Conservation (phyloP, 2,329 filamentous ascomycete species). For the Xylariaceae sp. region DNA sequence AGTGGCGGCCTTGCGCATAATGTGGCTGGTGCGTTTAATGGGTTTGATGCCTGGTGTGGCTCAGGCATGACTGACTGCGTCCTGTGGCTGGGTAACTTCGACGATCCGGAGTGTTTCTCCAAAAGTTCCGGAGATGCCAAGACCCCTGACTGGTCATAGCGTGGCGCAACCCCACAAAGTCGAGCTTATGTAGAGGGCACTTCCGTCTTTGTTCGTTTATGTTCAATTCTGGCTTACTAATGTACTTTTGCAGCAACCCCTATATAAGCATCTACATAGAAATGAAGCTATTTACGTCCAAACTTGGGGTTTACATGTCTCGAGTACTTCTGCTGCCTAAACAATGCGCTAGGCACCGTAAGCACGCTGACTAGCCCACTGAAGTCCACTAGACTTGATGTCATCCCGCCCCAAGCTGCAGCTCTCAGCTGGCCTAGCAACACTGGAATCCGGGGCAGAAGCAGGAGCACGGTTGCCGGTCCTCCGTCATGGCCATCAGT, state of each 20-base stretch:
- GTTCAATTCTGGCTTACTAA: neutral
- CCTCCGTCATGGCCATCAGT: neutral
- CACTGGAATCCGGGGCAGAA: constrained; percentile 25
- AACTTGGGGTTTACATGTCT: no score
- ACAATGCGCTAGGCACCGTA: neutral
- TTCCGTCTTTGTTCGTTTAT: neutral
- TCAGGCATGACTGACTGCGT: neutral
- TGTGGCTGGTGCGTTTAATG: constrained; percentile 3
- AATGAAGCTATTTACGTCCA: no score
- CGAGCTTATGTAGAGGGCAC: neutral
- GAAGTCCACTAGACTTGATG: neutral
- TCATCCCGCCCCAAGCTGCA: constrained; percentile 1
- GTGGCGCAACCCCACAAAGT: neutral
- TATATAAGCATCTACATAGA: neutral
- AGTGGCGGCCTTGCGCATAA: constrained; percentile 8
- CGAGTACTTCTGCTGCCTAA: neutral
- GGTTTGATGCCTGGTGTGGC: constrained; percentile 2
- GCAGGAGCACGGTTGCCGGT: neutral
- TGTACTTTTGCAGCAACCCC: neutral
- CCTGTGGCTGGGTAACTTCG: neutral
- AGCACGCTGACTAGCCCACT: neutral
- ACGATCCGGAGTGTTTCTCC: no score
- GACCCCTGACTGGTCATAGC: neutral
- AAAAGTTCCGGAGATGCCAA: neutral
- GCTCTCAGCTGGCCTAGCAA: constrained; percentile 1